Conservation (phyloP, 306 rosid species). For the Purshia tridentata region DNA sequence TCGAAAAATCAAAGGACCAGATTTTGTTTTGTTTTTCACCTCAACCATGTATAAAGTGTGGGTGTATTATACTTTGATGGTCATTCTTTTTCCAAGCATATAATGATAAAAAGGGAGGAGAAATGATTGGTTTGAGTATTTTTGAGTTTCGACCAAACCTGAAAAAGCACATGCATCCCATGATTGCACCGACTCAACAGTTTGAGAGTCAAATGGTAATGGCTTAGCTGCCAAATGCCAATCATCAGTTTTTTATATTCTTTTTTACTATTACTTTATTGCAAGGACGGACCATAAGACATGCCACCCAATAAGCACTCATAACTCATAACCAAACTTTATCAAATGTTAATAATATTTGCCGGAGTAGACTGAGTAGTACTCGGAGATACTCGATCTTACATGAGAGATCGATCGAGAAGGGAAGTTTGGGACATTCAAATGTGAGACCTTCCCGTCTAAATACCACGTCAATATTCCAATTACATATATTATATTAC, state of each 20-base stretch:
- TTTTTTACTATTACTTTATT: not conserved
- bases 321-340: too few relatives aligned
- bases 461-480: too few relatives aligned
- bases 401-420: too few relatives aligned
- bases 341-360: too few relatives aligned
- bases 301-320: not conserved
- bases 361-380: too few relatives aligned
- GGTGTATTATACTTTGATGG: not conserved
- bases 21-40: not conserved
- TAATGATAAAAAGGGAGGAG: not conserved
- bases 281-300: not conserved
- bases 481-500: too few relatives aligned
- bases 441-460: too few relatives aligned
- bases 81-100: not conserved
- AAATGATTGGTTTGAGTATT: not conserved
- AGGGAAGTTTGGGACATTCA: too few relatives aligned
- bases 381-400: too few relatives aligned
- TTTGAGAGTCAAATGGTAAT: slow-evolving; percentile 13
- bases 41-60: not conserved
- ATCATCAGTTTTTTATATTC: not conserved
- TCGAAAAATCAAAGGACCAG: not conserved
- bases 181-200: slow-evolving; percentile 19
- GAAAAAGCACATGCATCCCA: slow-evolving; percentile 11
- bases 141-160: slow-evolving; percentile 10
- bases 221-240: slow-evolving; percentile 20